phyloP scores from a whole-genome alignment of 2,329 filamentous ascomycete species.

The Exophiala phaeomuriformis region DNA sequence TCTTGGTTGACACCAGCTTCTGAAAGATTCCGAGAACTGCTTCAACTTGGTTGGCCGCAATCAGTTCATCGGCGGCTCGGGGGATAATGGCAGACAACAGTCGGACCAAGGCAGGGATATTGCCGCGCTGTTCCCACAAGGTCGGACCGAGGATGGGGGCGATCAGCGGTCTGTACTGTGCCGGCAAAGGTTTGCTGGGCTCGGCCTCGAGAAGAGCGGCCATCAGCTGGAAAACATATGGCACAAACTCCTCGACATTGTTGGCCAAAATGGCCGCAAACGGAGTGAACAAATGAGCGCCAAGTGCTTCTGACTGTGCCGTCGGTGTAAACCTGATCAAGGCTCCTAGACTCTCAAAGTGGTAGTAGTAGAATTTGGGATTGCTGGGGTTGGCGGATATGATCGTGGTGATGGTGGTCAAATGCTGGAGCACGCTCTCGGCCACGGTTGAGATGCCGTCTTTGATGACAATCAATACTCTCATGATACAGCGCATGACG shows the following conservation, averaged over 20 bases:
- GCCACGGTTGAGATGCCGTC: slow-evolving; percentile 68
- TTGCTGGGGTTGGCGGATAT: slow-evolving; percentile 96
- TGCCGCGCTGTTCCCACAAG: slow-evolving; percentile 87
- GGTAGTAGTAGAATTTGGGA: slow-evolving; percentile 95
- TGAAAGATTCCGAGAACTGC: slow-evolving; percentile 94
- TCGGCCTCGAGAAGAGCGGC: slow-evolving; percentile 84
- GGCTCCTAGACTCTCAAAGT: slow-evolving; percentile 90
- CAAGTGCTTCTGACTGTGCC: slow-evolving; percentile 60
- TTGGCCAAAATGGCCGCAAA: slow-evolving; percentile 73
- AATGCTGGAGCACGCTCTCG: slow-evolving; percentile 71
- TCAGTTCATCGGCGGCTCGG: slow-evolving; percentile 64
- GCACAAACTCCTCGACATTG: slow-evolving; percentile 87
- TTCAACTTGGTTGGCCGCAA: slow-evolving; percentile 73
- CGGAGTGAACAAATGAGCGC: slow-evolving; percentile 72
- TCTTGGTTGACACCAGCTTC: slow-evolving; percentile 71
- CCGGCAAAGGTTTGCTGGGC: slow-evolving; percentile 67
- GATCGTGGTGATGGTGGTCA: slow-evolving; percentile 82
- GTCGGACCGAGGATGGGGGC: slow-evolving; percentile 69
- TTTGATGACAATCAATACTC: slow-evolving; percentile 87
- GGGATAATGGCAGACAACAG: slow-evolving; percentile 78
- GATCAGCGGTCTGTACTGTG: slow-evolving; percentile 73
- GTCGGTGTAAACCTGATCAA: slow-evolving; percentile 66
- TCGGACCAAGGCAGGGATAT: slow-evolving; percentile 82
- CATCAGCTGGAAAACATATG: slow-evolving; percentile 93
- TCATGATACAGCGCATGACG: slow-evolving; percentile 97